Evolutionary conservation across 2,329 filamentous ascomycete species (phyloP), one percentile per base, ranked within the genome.

Genomic region (Pseudogymnoascus sp.): DNA sequence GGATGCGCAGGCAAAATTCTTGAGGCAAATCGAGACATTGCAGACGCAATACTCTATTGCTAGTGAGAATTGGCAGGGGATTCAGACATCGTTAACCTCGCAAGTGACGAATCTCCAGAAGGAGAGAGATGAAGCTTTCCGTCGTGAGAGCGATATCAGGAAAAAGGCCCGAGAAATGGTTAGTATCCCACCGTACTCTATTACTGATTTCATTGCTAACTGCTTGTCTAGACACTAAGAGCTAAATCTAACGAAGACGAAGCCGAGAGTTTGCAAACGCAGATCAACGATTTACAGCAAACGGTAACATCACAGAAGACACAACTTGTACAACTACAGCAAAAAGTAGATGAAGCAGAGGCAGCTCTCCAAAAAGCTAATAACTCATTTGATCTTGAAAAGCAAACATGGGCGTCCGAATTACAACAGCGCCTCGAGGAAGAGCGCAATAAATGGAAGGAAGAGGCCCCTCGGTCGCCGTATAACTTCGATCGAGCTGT

Each of bases 31-130:
- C 62, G 95, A 99, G 78, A 97, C 91, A 0, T 78, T 99, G 38
- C 95, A 99, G 75, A 95, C 90, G 6, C 96, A 99, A 74, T 96
- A 99, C 75, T 87, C 92, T 0, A 87, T 96, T 62, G 95, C 95
- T 1, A 95, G 91, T 68, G 91, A 96, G 72, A 99, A 99, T 70
- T 99, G 96, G 95, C 93, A 97, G 72, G 91, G 92, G 0, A 96
- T 99, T 66, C 93, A 99, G 75, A 85, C 89, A 8, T 96, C 90
- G 2, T 77, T 99, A 33, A 83, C 93, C 60, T 86, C 90, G 22
- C 85, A 93, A 63, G 82, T 95, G 10, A 82, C 87, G 3, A 88
- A 80, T 60, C 79, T 98, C 8, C 95, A 99, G 74, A 95, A 89
- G 72, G 96, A 99, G 74, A 86, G 91, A 63, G 93, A 98, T 71